These are phyloP conservation scores for Eruca vesicaria DNA, from an alignment of 441 rosid genomes.

Conservation along the genomic window DNA sequence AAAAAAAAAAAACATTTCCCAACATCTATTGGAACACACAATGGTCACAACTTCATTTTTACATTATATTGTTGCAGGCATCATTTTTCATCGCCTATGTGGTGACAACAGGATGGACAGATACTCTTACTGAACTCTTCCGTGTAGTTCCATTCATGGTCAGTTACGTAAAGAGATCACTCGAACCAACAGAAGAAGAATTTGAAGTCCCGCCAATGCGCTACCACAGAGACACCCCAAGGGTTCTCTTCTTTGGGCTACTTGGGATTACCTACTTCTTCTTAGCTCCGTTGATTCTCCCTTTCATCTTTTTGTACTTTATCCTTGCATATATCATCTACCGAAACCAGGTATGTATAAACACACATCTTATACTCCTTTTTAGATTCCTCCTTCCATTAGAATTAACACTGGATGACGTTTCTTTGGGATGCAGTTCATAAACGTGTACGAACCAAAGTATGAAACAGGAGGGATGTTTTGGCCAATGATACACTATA, in stretches of 20 bases:
- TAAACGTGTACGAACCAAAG: conserved; percentile 79
- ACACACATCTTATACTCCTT: background rate
- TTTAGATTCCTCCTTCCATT: background rate
- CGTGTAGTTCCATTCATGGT: conserved; percentile 71
- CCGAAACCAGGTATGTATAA: conserved; percentile 74
- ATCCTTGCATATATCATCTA: conserved; percentile 81
- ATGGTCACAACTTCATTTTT: background rate
- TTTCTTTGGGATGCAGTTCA: conserved; percentile 54
- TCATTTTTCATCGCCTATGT: conserved; percentile 95
- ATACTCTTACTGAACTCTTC: conserved; percentile 82
- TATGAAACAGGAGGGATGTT: conserved; percentile 89
- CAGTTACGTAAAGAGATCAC: conserved; percentile 56
- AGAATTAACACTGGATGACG: background rate
- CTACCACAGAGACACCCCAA: conserved; percentile 82
- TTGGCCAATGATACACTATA: conserved; percentile 95
- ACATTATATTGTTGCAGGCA: conserved; percentile 54
- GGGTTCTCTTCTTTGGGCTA: conserved; percentile 84
- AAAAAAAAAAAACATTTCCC: conserved; percentile 2
- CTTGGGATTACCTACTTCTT: conserved; percentile 95
- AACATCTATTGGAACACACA: background rate
- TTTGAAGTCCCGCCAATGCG: conserved; percentile 71
- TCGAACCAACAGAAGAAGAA: conserved; percentile 45
- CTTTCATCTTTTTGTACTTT: conserved; percentile 82
- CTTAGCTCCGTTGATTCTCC: conserved; percentile 91
- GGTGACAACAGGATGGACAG: conserved; percentile 98